Base-by-base conservation (phyloP, 2,329 filamentous ascomycete genomes). In the Penicillium sp. region DNA sequence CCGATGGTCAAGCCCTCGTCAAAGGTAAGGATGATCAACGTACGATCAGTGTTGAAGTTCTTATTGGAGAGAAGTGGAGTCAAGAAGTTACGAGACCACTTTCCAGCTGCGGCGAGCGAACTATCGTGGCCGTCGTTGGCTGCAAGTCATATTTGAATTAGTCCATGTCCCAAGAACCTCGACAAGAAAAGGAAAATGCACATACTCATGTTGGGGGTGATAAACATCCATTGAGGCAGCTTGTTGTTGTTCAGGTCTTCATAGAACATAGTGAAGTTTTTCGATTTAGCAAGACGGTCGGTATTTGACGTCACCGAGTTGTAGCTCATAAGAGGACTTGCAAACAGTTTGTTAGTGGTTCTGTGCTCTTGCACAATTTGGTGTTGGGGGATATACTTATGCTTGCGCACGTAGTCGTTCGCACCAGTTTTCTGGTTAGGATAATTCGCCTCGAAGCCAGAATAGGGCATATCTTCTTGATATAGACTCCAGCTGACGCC, bases 211-310 rank as follows among this genome's bases (percentile, higher is more conserved):
- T 55, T 55, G 6, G 54, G 54, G 3, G 54, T 55, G 35, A 55
- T 55, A 24, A 55, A 55, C 43, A 49, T 49, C 54, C 54, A 55
- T 43, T 55, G 54, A 33, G 54, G 54, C 24, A 55, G 44, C 36
- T 50, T 24, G 33, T 55, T 55, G 44, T 55, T 55, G 24, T 49
- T 43, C 35, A 55, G 44, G 46, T 55, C 54, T 41, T 50, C 44
- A 39, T 55, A 31, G 18, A 55, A 55, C 33, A 41, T 49, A 13
- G 54, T 55, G 54, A 50, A 55, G 46, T 55, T 55, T 43, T 55
- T 55, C 16, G 46, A 49, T n/a, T 55, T 47, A 19, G 43, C 43
- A 22, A 41, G 33, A 31, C 54, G 44, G 46, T 40, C 37, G 36
- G 44, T 49, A 41, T 50, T 40, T 5, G 43, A 47, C 11, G 46